Evolutionary conservation across 176 grass and related monocot species (phyloP).

Genomic region (Urochloa ruziziensis): DNA sequence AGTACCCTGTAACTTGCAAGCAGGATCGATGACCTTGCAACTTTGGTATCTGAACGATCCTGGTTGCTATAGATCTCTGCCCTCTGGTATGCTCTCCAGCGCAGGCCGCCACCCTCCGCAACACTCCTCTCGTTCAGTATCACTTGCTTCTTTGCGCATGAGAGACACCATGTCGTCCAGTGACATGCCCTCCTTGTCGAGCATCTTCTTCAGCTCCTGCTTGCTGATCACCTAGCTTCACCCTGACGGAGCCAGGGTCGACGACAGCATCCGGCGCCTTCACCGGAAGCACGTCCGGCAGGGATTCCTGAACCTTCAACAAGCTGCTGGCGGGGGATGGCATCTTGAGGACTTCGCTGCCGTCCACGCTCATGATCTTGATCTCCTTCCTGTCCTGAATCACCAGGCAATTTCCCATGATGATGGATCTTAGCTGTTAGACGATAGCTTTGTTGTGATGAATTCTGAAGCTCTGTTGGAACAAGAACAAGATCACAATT

Average conservation of each 20-base stretch:
- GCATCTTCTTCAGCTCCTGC: constrained; percentile 67
- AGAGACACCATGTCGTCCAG: constrained; percentile 43
- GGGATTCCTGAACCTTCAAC: neutral
- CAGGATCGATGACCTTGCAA: neutral
- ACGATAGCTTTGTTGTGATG: neutral
- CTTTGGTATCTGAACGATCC: neutral
- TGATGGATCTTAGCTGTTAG: neutral
- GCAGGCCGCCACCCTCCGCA: constrained; percentile 59
- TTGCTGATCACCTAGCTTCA: constrained; percentile 78
- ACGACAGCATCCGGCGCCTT: neutral
- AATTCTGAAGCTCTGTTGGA: neutral
- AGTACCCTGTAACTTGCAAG: neutral
- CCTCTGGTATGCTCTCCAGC: constrained; percentile 74
- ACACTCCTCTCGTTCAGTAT: neutral
- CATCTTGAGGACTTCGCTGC: constrained; percentile 23
- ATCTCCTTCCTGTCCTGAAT: constrained; percentile 38
- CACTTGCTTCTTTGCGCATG: constrained; percentile 31
- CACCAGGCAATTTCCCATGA: constrained; percentile 80
- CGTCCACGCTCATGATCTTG: constrained; percentile 46
- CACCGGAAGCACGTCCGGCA: neutral
- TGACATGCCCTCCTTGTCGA: constrained; percentile 41
- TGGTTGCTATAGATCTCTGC: constrained; percentile 30
- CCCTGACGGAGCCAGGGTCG: constrained; percentile 18
- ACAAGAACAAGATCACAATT: neutral
- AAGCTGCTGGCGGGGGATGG: neutral